Percentiles rank a stretch among this genome's conserved stretches.
Conservation (phyloP, 2,329 filamentous ascomycete genomes). For the Hypoxylon sp. region DNA sequence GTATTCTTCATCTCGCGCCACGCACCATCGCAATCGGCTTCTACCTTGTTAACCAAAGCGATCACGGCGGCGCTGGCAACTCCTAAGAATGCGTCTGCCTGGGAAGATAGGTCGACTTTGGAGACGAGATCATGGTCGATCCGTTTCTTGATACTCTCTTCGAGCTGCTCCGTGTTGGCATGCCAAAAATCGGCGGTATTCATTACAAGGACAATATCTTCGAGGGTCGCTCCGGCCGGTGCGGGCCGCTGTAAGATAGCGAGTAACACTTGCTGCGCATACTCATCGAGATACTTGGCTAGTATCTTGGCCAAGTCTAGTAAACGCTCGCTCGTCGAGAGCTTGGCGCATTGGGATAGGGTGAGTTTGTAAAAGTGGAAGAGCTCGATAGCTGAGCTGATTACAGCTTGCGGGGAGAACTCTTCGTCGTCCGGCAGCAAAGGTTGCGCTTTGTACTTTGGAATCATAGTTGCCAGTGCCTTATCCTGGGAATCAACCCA, state of each 20-base stretch:
- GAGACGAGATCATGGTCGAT: constrained; percentile 81
- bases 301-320: constrained; percentile 86
- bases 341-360: constrained; percentile 91
- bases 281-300: constrained; percentile 93
- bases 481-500: constrained; percentile 98
- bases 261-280: constrained; percentile 90
- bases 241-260: constrained; percentile 69
- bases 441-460: constrained; percentile 84
- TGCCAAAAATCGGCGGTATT: constrained; percentile 99
- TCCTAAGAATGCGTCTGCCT: constrained; percentile 94
- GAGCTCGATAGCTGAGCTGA: constrained; percentile 91
- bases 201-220: constrained; percentile 84
- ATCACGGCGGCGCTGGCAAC: constrained; percentile 89
- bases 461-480: constrained; percentile 82
- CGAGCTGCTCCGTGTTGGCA: constrained; percentile 87
- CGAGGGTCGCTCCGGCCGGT: constrained; percentile 62
- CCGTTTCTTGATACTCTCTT: constrained; percentile 91
- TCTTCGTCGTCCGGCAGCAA: constrained; percentile 86
- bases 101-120: constrained; percentile 86
- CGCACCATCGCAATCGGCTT: constrained; percentile 80
- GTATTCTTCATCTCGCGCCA: constrained; percentile 99
- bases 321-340: constrained; percentile 88
- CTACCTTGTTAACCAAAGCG: constrained; percentile 82
- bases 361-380: constrained; percentile 97
- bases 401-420: constrained; percentile 88